Evolutionary conservation across 495 filamentous ascomycete species (phyloP).

Genomic region (Filosporella fistucella): DNA sequence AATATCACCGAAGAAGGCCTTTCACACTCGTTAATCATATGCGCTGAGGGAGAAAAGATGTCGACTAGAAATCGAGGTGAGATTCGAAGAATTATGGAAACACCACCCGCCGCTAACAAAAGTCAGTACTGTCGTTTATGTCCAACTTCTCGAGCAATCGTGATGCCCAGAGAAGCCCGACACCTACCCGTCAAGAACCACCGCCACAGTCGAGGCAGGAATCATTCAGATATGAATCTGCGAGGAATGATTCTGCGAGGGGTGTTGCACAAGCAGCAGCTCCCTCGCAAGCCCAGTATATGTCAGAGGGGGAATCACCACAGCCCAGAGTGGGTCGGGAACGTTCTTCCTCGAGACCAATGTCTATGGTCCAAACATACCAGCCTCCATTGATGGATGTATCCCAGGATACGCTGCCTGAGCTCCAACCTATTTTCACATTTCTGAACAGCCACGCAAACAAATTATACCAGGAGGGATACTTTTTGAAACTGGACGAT

Average conservation of each 20-base stretch:
- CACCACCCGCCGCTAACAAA: slow-evolving; percentile 3
- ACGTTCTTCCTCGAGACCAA: slow-evolving; percentile 39
- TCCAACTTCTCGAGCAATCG: slow-evolving; percentile 45
- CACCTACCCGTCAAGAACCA: slow-evolving; percentile 29
- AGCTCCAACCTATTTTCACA: slow-evolving; percentile 90
- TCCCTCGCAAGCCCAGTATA: not conserved
- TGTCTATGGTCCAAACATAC: slow-evolving; percentile 70
- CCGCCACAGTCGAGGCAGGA: slow-evolving; percentile 9
- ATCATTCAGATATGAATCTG: slow-evolving; percentile 6
- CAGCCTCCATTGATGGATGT: slow-evolving; percentile 87
- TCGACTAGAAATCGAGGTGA: slow-evolving; percentile 44
- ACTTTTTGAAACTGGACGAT: slow-evolving; percentile 94
- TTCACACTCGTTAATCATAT: slow-evolving; percentile 8
- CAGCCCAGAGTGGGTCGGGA: slow-evolving; percentile 21
- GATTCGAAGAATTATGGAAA: slow-evolving; percentile 13
- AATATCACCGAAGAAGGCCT: not conserved
- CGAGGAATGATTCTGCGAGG: slow-evolving; percentile 9
- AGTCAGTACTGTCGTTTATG: slow-evolving; percentile 55
- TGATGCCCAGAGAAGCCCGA: slow-evolving; percentile 30
- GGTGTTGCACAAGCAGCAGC: not conserved
- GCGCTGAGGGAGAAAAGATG: slow-evolving; percentile 11
- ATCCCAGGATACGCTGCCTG: slow-evolving; percentile 77
- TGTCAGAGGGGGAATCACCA: slow-evolving; percentile 13
- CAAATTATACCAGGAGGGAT: slow-evolving; percentile 96
- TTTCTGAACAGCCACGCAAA: slow-evolving; percentile 93